These are phyloP conservation scores for Xylariomycetidae sp. DNA, from an alignment of 2,329 filamentous ascomycete species.

Conservation along the genomic window DNA sequence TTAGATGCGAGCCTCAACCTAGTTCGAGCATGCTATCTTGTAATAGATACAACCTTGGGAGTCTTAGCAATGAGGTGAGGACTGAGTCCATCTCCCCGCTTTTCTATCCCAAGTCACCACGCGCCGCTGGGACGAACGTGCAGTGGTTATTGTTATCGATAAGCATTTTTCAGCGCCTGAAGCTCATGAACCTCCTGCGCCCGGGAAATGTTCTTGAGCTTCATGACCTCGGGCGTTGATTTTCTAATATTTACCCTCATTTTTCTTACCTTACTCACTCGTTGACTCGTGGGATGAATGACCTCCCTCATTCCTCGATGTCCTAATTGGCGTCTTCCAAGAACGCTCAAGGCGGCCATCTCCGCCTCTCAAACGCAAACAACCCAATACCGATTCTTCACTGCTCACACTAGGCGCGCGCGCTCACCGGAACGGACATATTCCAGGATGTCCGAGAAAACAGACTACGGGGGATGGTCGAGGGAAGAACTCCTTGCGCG, in stretches of 20 bases:
- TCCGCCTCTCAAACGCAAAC: constrained; percentile 6
- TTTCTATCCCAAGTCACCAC: too few species aligned
- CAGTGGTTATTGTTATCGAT: constrained; percentile 25
- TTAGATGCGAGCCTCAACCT: too few species aligned
- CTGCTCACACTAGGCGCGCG: constrained; percentile 7
- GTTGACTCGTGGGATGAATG: too few species aligned
- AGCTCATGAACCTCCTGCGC: background rate
- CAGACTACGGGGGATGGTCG: constrained; percentile 60
- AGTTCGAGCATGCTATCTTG: too few species aligned
- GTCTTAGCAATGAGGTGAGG: too few species aligned
- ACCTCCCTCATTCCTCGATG: constrained; percentile 12
- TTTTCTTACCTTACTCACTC: too few species aligned
- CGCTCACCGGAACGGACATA: constrained; percentile 2
- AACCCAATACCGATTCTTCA: constrained; percentile 16
- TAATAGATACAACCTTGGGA: too few species aligned
- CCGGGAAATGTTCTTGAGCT: background rate
- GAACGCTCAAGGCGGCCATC: constrained; percentile 7
- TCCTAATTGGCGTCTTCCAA: constrained; percentile 16
- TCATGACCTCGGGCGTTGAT: background rate
- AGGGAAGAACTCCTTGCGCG: constrained; percentile 62
- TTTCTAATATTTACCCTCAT: too few species aligned
- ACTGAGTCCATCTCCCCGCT: too few species aligned
- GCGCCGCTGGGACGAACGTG: too few species aligned
- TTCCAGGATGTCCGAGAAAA: constrained; percentile 21
- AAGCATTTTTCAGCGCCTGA: constrained; percentile 6